phyloP scores from a whole-genome alignment of 805 yeast species.

The Komagataella ulmi region DNA sequence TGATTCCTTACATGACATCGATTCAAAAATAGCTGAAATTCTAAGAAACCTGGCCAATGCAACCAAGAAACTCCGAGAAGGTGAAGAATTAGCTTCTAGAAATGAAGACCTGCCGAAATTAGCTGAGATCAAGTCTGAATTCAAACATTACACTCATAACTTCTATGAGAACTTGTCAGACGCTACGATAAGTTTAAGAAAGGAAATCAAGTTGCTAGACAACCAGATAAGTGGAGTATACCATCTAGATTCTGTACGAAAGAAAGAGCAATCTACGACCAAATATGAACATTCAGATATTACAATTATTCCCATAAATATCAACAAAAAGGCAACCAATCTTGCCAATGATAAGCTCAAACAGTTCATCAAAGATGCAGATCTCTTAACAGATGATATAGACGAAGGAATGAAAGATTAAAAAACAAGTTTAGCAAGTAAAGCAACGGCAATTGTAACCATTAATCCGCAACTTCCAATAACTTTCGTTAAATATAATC shows the following conservation, averaged over 20 bases:
- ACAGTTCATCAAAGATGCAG: not conserved
- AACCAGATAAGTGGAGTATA: slow-evolving; percentile 36
- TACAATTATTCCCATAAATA: slow-evolving; percentile 51
- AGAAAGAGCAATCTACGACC: not conserved
- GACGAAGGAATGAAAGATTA: not conserved
- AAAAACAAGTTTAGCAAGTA: not conserved
- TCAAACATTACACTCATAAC: slow-evolving; percentile 27
- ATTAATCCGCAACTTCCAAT: not conserved
- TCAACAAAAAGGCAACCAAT: slow-evolving; percentile 59
- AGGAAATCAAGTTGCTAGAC: slow-evolving; percentile 55
- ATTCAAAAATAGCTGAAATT: slow-evolving; percentile 33
- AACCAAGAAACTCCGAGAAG: slow-evolving; percentile 23
- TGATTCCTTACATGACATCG: slow-evolving; percentile 38
- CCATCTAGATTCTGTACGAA: slow-evolving; percentile 20
- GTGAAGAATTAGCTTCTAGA: slow-evolving; percentile 8
- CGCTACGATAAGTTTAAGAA: slow-evolving; percentile 46
- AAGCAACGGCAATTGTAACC: not conserved
- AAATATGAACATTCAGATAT: slow-evolving; percentile 14
- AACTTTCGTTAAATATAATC: not conserved
- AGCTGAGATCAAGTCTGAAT: slow-evolving; percentile 20
- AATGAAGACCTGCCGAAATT: slow-evolving; percentile 9
- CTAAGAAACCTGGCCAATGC: slow-evolving; percentile 35
- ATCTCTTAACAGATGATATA: slow-evolving; percentile 11
- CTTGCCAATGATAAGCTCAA: slow-evolving; percentile 46
- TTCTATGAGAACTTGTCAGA: slow-evolving; percentile 44